Evolutionary conservation across 2,329 filamentous ascomycete genomes (phyloP).

Genomic region (Paradendryphiella salina): DNA sequence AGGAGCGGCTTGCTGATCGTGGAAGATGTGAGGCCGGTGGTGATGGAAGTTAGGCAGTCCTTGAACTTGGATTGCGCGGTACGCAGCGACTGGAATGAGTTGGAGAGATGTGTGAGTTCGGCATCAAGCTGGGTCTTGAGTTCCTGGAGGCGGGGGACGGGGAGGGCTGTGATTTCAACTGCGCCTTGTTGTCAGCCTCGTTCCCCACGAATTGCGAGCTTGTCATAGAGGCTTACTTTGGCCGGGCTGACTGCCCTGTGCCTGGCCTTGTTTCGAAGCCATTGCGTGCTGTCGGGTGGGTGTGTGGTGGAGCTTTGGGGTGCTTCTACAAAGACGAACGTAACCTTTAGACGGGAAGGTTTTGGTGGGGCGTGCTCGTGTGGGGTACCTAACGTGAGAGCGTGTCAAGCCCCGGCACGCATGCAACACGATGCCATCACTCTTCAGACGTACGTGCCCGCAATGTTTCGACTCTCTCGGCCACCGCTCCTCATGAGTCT

Average conservation of each 20-base stretch:
- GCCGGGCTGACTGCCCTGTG: slow-evolving; percentile 29
- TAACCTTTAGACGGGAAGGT: slow-evolving; percentile 21
- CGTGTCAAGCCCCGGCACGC: slow-evolving; percentile 16
- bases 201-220: background rate
- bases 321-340: slow-evolving; percentile 7
- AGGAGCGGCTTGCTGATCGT: slow-evolving; percentile 65
- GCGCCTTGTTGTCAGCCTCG: slow-evolving; percentile 8
- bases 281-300: slow-evolving; percentile 16
- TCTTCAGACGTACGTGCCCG: background rate
- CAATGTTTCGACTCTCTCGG: slow-evolving; percentile 1
- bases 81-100: slow-evolving; percentile 86
- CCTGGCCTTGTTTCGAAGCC: slow-evolving; percentile 34
- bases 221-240: slow-evolving; percentile 28
- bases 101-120: slow-evolving; percentile 91
- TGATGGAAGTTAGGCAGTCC: slow-evolving; percentile 82
- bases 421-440: background rate
- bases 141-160: slow-evolving; percentile 80
- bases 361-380: slow-evolving; percentile 27
- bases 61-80: slow-evolving; percentile 89
- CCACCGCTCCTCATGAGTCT: background rate
- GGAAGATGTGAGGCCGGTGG: slow-evolving; percentile 56
- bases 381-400: slow-evolving; percentile 27
- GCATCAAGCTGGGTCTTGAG: slow-evolving; percentile 96
- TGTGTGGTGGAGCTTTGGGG: slow-evolving; percentile 5
- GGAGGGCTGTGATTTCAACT: slow-evolving; percentile 75